Evolutionary conservation across 1,284 basidiomycete genomes (phyloP).

Genomic region (Anthracocystis walkeri): DNA sequence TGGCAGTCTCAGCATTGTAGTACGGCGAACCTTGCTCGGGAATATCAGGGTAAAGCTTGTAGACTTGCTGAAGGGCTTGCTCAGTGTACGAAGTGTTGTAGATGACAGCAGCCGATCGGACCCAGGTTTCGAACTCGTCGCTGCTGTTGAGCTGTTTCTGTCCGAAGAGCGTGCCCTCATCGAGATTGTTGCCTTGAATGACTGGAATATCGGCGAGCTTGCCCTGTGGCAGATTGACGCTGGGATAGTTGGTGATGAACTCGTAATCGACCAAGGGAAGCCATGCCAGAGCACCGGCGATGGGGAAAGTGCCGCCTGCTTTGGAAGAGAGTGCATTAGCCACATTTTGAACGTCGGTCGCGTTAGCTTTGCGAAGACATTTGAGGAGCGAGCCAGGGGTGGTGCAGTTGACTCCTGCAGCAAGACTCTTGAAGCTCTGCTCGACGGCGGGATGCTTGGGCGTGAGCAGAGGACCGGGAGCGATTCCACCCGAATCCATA

Average conservation of each 20-base stretch:
- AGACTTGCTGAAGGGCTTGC: conserved; percentile 25
- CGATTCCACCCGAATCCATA: conserved; percentile 47
- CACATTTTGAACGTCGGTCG: conserved; percentile 23
- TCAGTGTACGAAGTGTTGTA: conserved; percentile 44
- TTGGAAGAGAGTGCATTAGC: conserved; percentile 1
- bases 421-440: conserved; percentile 26
- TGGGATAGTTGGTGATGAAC: conserved; percentile 46
- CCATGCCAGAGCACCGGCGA: conserved; percentile 31
- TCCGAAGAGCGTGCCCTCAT: conserved; percentile 46
- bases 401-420: conserved; percentile 31
- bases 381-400: conserved; percentile 11
- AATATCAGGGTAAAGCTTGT: conserved; percentile 33
- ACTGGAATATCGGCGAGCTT: conserved; percentile 48
- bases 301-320: conserved; percentile 27
- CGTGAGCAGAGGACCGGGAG: conserved; percentile 30
- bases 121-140: conserved; percentile 28
- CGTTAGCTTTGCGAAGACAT: conserved; percentile 39
- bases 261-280: conserved; percentile 46
- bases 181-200: conserved; percentile 46
- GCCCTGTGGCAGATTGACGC: conserved; percentile 26
- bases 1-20: conserved; percentile 32
- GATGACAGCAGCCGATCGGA: conserved; percentile 23
- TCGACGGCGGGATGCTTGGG: conserved; percentile 36
- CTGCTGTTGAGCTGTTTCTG: conserved; percentile 26
- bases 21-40: conserved; percentile 37